A percentile compares a stretch with the other conserved stretches of the same genome.
phyloP scores from a whole-genome alignment of 768 basidiomycete species.

The Lactarius akahatsu region DNA sequence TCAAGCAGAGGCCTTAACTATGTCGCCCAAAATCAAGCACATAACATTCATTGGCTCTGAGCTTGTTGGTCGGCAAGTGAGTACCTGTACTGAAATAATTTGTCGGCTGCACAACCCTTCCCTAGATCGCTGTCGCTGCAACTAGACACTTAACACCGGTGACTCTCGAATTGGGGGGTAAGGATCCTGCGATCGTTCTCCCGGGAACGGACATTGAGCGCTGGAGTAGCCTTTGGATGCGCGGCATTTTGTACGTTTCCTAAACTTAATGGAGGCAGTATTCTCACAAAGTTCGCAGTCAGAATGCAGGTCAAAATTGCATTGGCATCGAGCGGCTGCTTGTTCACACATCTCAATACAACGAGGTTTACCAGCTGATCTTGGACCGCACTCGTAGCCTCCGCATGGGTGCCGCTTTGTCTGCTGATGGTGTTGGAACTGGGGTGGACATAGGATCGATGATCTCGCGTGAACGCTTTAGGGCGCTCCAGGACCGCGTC shows the following conservation, averaged over 20 bases:
- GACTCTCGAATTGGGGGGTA: conserved; percentile 91
- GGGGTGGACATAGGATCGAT: conserved; percentile 76
- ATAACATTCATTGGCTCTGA: conserved; percentile 94
- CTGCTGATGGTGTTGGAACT: conserved; percentile 66
- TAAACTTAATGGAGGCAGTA: not conserved
- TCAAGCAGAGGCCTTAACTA: conserved; percentile 78
- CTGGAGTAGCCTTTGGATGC: conserved; percentile 82
- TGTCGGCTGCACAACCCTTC: not conserved
- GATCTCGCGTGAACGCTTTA: conserved; percentile 44
- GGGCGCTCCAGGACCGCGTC: conserved; percentile 66
- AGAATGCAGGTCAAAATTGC: conserved; percentile 94
- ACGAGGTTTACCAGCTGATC: conserved; percentile 68
- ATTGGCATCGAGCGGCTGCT: conserved; percentile 95
- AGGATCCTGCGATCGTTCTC: conserved; percentile 90
- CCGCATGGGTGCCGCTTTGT: conserved; percentile 75
- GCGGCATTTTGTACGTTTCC: conserved; percentile 80
- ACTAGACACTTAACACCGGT: conserved; percentile 88
- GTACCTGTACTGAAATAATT: conserved; percentile 24
- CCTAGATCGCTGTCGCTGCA: conserved; percentile 77
- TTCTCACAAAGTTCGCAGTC: conserved; percentile 46
- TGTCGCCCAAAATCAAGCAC: conserved; percentile 78
- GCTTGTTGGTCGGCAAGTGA: conserved; percentile 68
- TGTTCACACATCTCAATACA: conserved; percentile 76
- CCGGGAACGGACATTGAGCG: conserved; percentile 79
- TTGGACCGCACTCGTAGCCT: conserved; percentile 62